Percentiles rank a stretch among this genome's conserved stretches.
phyloP scores from a whole-genome alignment of 2,329 filamentous ascomycete genomes.

The Gnomoniopsis smithogilvyi region DNA sequence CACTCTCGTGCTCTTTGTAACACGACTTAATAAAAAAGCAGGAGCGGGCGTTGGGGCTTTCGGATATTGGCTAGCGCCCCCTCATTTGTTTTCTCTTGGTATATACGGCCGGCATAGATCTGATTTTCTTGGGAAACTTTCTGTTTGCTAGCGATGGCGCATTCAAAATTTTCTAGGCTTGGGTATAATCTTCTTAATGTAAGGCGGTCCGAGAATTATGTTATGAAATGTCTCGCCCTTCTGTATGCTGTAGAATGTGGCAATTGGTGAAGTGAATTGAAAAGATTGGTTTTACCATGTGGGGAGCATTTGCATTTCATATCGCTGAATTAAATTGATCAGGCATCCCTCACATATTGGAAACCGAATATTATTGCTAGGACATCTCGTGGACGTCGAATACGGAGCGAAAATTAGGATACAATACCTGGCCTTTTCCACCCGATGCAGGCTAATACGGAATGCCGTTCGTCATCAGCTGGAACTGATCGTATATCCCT shows the following conservation, averaged over 20 bases:
- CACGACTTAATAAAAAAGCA: not conserved
- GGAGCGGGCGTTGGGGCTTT: conserved; percentile 6
- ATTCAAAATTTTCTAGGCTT: conserved; percentile 1
- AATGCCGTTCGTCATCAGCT: conserved; percentile 94
- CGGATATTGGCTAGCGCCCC: not conserved
- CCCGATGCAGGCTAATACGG: conserved; percentile 61
- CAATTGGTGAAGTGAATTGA: not conserved
- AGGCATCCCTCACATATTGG: too few species aligned
- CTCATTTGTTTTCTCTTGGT: not conserved
- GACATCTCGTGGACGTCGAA: not conserved
- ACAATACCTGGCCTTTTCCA: not conserved
- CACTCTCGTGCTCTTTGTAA: not conserved
- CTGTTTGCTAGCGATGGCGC: conserved; percentile 17
- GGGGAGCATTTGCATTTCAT: not conserved
- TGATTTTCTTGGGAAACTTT: conserved; percentile 3
- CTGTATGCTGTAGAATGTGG: not conserved
- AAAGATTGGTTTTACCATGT: not conserved
- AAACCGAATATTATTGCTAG: not conserved
- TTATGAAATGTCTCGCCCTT: not conserved
- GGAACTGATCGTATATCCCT: conserved; percentile 96
- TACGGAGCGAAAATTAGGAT: not conserved
- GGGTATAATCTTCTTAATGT: not conserved
- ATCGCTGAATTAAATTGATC: not conserved
- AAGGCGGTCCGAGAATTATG: not conserved
- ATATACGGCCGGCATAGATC: conserved; percentile 15